These are phyloP conservation scores for Aureobasidium vineae DNA, from an alignment of 2,329 filamentous ascomycete species.

Conservation along the genomic window DNA sequence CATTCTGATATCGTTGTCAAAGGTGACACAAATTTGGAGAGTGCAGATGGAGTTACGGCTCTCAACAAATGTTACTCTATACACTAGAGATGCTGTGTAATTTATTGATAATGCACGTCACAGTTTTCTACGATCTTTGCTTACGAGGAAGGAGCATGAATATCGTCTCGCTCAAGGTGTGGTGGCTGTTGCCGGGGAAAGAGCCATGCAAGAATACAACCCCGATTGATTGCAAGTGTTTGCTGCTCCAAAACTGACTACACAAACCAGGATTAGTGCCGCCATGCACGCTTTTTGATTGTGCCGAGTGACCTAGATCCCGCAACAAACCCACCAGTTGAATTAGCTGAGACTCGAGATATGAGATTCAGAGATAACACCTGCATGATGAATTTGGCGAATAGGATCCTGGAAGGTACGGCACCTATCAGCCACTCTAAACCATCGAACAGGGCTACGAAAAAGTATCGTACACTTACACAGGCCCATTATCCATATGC, in stretches of 20 bases:
- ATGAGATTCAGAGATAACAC: slow-evolving; percentile 7
- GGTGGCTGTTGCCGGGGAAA: not conserved
- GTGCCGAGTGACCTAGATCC: slow-evolving; percentile 7
- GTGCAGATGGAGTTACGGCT: not conserved
- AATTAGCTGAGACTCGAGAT: slow-evolving; percentile 1
- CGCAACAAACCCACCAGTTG: not conserved
- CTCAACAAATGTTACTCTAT: not conserved
- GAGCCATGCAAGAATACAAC: not conserved
- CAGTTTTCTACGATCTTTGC: not conserved
- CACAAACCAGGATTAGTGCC: not conserved
- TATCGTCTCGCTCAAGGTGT: not conserved
- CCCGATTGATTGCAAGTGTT: not conserved
- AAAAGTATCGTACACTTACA: slow-evolving; percentile 13
- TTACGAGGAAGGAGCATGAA: not conserved
- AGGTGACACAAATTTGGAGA: too few species aligned
- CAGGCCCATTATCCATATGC: slow-evolving; percentile 16
- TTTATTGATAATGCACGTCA: not conserved
- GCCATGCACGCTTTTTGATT: not conserved
- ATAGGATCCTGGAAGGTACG: not conserved
- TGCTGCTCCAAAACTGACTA: not conserved
- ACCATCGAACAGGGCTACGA: not conserved
- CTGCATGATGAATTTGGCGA: slow-evolving; percentile 4
- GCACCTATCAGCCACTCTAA: slow-evolving; percentile 1
- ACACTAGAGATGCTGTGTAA: not conserved
- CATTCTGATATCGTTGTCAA: not conserved